phyloP scores from a whole-genome alignment of 2,329 filamentous ascomycete genomes.

The Polytolypa hystricis region DNA sequence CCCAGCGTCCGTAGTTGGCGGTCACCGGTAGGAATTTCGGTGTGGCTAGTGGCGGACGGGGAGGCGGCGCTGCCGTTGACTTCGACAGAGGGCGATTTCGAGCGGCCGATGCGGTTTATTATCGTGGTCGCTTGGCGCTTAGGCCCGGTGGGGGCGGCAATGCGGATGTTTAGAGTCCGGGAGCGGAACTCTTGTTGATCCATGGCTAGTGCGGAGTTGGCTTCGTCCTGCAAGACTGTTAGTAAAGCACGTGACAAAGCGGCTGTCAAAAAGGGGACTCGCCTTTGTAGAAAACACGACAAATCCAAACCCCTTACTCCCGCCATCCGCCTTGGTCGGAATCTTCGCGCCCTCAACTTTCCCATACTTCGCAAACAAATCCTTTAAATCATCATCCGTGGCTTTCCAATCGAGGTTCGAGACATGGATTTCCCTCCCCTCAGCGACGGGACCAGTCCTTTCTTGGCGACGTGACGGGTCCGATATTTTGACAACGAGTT shows the following conservation, averaged over 20 bases:
- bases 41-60: slow-evolving; percentile 16
- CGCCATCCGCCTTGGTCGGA: slow-evolving; percentile 55
- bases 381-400: slow-evolving; percentile 57
- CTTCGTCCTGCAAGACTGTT: slow-evolving; percentile 54
- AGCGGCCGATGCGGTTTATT: slow-evolving; percentile 27
- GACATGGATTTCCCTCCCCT: slow-evolving; percentile 77
- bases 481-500: slow-evolving; percentile 69
- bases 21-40: slow-evolving; percentile 24
- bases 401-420: slow-evolving; percentile 54
- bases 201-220: slow-evolving; percentile 54
- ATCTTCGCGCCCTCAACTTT: slow-evolving; percentile 62
- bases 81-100: slow-evolving; percentile 26
- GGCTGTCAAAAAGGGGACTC: slow-evolving; percentile 9
- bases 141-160: slow-evolving; percentile 35
- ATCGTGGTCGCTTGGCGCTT: slow-evolving; percentile 37
- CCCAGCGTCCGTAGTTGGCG: slow-evolving; percentile 60
- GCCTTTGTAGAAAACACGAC: slow-evolving; percentile 61
- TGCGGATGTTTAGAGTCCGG: slow-evolving; percentile 55
- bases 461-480: slow-evolving; percentile 68
- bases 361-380: slow-evolving; percentile 65
- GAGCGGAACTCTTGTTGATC: slow-evolving; percentile 60
- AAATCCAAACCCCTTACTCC: slow-evolving; percentile 68
- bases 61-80: slow-evolving; percentile 18
- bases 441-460: slow-evolving; percentile 68
- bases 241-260: too few species aligned